Base-by-base conservation (phyloP, 768 basidiomycete genomes). In the Kwoniella heveanensis region DNA sequence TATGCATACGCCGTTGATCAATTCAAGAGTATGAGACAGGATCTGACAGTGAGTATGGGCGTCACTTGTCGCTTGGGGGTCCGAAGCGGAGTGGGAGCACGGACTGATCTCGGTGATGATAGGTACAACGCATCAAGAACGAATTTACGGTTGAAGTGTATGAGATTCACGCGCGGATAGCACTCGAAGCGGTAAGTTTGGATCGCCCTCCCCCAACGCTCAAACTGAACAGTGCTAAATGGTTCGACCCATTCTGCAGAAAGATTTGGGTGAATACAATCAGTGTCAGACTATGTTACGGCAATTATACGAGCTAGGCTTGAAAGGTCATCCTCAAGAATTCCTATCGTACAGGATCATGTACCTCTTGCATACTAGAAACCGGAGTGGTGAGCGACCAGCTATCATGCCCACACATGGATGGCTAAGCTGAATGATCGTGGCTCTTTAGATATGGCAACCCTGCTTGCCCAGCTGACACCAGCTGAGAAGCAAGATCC, bases 71-170 rank as follows among this genome's bases (percentile, higher is more conserved):
- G 19, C 39, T 3, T 9, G 39, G 10, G 21, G 9, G 10, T 7
- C 21, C 27, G 12, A 29, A 29, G 24, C 6, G 6, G 12, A 25
- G 4, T 50, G 21, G 17, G 47, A 19, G 47, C 15, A 47, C 8
- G 8, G 2, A 26, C 48, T 49, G 48, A 49, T 49, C 6, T 4
- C 21, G 22, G 21, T 27, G 57, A 12, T 29, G 7, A 2, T 69
- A 98, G 95, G 95, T 99, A 24, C 96, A 99, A 82, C 88, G 96
- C 30, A 96, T 99, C 70, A 97, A 96, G 83, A 98, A 96, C 71
- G 91, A 95, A 59, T 96, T 99, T 74, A 97, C 96, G 7, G 92
- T 95, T 26, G 85, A 89, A 79, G 96, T 96, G 12, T 99, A 99
- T 77, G 96, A 99, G 79, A 96, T 95, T 39, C 96, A 99, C 81